Evolutionary conservation across 148 eudicot species (phyloP).

Genomic region (Suaeda aralocaspica): DNA sequence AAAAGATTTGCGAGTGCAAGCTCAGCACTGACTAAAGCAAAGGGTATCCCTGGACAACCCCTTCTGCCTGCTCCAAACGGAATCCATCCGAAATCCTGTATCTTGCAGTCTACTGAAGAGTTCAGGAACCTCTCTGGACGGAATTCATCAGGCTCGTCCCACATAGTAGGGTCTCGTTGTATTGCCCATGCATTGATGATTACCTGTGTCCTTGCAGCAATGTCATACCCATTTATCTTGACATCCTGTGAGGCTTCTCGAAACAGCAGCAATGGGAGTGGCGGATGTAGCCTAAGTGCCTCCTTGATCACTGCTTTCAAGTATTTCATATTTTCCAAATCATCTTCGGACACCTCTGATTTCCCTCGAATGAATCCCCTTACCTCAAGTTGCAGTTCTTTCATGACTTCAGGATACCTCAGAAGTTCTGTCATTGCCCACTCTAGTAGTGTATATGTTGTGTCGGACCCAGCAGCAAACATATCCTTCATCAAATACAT

Average conservation of each 20-base stretch:
- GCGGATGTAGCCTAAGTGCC: constrained; percentile 29
- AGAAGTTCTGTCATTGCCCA: constrained; percentile 33
- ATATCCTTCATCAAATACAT: constrained; percentile 26
- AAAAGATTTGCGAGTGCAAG: constrained; percentile 30
- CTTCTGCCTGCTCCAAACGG: constrained; percentile 41
- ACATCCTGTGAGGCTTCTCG: constrained; percentile 20
- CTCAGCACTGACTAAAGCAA: constrained; percentile 20
- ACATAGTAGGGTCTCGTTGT: constrained; percentile 28
- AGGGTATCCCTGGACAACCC: constrained; percentile 33
- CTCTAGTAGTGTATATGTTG: constrained; percentile 21
- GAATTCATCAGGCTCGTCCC: constrained; percentile 32
- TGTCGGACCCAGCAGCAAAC: constrained; percentile 33
- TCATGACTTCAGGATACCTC: constrained; percentile 30
- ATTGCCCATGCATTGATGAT: constrained; percentile 36
- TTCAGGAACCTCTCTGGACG: constrained; percentile 35
- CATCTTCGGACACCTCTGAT: constrained; percentile 20
- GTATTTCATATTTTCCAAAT: constrained; percentile 25
- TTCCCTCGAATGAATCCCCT: constrained; percentile 13
- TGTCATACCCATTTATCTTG: constrained; percentile 31
- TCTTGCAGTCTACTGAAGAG: constrained; percentile 25
- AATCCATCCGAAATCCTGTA: constrained; percentile 26
- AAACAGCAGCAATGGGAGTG: constrained; percentile 24
- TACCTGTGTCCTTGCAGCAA: constrained; percentile 31
- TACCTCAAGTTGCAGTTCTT: constrained; percentile 29
- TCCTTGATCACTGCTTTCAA: constrained; percentile 35